Evolutionary conservation across 257 asterid species (phyloP).

Genomic region (Solanum okadae): DNA sequence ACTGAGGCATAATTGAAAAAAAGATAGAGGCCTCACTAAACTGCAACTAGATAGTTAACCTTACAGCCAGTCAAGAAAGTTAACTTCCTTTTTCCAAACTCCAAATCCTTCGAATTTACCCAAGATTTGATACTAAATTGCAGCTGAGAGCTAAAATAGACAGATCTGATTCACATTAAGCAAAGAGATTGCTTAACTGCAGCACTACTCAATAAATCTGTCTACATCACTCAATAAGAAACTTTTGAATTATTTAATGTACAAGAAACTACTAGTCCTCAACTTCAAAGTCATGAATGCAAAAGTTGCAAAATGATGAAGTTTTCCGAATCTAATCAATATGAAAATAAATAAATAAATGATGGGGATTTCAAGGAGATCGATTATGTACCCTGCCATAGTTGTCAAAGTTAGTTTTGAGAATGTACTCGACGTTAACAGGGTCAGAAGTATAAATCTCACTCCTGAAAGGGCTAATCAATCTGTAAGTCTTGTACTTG

Average conservation of each 20-base stretch:
- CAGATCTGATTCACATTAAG: neutral
- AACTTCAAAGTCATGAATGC: neutral
- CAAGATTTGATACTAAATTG: neutral
- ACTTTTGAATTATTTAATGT: neutral
- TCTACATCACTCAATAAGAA: neutral
- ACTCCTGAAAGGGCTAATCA: conserved; percentile 35
- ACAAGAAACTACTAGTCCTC: neutral
- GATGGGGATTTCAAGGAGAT: neutral
- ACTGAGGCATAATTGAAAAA: neutral
- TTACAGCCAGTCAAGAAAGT: neutral
- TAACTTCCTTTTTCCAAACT: neutral
- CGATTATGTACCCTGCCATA: conserved; percentile 45
- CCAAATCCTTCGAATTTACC: neutral
- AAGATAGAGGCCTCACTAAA: neutral
- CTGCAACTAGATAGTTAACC: neutral
- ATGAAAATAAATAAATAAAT: neutral
- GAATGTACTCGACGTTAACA: conserved; percentile 53
- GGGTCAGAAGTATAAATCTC: conserved; percentile 65
- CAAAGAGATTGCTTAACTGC: neutral
- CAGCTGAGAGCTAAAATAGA: neutral
- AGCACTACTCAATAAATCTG: neutral
- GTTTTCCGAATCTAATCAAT: neutral
- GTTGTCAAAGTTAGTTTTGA: conserved; percentile 51
- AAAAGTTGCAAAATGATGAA: neutral
- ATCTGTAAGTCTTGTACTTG: conserved; percentile 45